Base-by-base conservation (phyloP, 1,139 yeast species). In the Saccharomyces hybrid region DNA sequence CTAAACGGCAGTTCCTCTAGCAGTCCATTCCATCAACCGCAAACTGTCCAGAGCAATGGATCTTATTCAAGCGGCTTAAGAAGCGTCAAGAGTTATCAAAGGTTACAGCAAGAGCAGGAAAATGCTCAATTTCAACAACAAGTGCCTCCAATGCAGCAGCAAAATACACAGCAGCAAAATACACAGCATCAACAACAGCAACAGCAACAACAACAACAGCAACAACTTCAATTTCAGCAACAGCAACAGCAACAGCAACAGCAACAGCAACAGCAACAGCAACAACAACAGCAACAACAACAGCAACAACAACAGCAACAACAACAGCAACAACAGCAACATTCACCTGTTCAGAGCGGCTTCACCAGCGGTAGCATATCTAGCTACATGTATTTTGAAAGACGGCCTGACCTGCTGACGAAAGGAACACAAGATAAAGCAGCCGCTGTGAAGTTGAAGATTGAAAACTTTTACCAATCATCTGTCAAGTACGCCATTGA, bases 401-500 rank as follows among this genome's bases (percentile, higher is more conserved):
- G 98, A 60, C 90, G 88, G 64, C 97, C 98, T 0, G 95, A 87
- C 59, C 75, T 79, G 63, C 75, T 86, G 64, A 78, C 82, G 48
- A 84, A 84, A 59, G 66, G 76, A 11, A 76, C 88, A 0, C 91
- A 85, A 65, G 93, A 86, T 64, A 83, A 81, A 61, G 88, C 93
- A 0, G 80, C 89, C 1, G 84, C 88, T 7, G 82, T 84, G 42
- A 85, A 85, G 69, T 71, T 86, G 53, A 82, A 83, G 57, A 71
- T 86, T 54, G 95, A 86, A 63, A 85, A 85, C 64, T 85, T 79
- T 64, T 86, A 85, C 68, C 88, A 85, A 61, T 84, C 85, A 73
- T 80, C 89, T 9, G 89, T 86, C 27, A 80, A 82, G 50, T 90
- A 85, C 68, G 95, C 95, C 0, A 85, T 86, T 56, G 95, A 86